Base-by-base conservation (phyloP, 495 filamentous ascomycete genomes). In the Thermochaetoides thermophila region DNA sequence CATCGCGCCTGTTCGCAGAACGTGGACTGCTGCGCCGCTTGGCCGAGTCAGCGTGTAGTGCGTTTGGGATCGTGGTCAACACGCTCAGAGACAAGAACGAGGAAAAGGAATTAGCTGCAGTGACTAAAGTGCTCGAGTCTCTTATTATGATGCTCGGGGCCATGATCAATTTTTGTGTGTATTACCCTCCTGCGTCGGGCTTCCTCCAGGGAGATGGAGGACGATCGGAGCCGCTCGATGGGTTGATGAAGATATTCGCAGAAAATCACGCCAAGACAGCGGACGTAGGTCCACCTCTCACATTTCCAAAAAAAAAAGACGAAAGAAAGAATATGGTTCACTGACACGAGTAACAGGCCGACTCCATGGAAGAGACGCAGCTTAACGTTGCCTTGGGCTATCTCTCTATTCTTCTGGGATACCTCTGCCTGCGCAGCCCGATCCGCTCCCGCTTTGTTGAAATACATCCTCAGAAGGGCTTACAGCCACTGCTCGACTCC, bases 301-400 rank as follows among this genome's bases (percentile, higher is more conserved):
- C 53, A 61, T 33, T 56, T 58, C 20, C 52, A 71, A 54, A 67
- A 71, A 63, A 2, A 22, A 15, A 9, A 5, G 17, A 11, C 17
- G 48, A 59, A 35, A 11, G 21, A 24, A 6, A 11, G 13, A 35
- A 11, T 20, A 16, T 5, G 38, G 14, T 24, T 24, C 6, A 24
- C 21, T 24, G 21, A 24, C 21, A 39, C 27, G 1, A 14, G 6
- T 15, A 13, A 13, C 40, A 94, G 83, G 85, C 81, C 35, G 74
- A 82, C 51, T 89, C 84, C 0, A 69, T 86, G 46, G 68, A 84
- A 50, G 82, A 84, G 44, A 75, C 77, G n/a, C 76, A 78, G 32
- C 69, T 75, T 32, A 93, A 87, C 50, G 84, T 99, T 18, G 80
- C 82, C 2, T 75, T 86, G 37, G 91, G 91, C 17, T 99, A 93